Evolutionary conservation across 2,329 filamentous ascomycete species (phyloP), one percentile per base, ranked within the genome.

Genomic region (Colletotrichum higginsianum): DNA sequence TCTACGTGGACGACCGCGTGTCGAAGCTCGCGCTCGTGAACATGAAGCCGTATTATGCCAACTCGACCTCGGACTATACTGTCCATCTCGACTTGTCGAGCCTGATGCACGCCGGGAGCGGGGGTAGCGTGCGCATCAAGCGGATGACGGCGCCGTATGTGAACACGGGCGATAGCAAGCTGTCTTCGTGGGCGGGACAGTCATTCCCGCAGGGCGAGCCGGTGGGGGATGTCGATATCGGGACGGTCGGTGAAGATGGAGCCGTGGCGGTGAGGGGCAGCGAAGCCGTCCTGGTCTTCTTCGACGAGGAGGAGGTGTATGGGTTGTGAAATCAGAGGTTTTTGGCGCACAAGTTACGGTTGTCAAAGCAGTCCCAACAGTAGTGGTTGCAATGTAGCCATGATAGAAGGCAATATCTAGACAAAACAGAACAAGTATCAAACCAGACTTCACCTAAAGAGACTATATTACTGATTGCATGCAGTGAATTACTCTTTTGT

Each of bases 71-170:
- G 1, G 55, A 70, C 55, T 46, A 60, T 13, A 13, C 67, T 8
- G 57, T 67, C 18, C 30, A 23, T 4, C 13, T 67, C 12, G 63
- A 67, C 21, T 1, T 67, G 18, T 57, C 67, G 6, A 38, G 26
- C 5, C 21, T 50, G 9, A 11, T n/a, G 2, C 15, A 30, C 11
- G 50, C 52, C 9, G 64, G 38, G 0, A n/a, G 40, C 6, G 53
- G 26, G 0, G n/a, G 26, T 0, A 12, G 18, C 11, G 18, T 42
- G 11, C 30, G 44, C 23, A 44, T 16, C 0, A 71, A 71, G 67
- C 64, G 67, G 1, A 67, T 71, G 64, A 71, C 68, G 2, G 68
- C 68, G 35, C 68, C 68, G 1, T 67, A 18, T 26, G 68, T 71
- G 4, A 52, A 71, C 57, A 67, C 56, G 4, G 64, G 58, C 12